Evolutionary conservation across 116 monocot genomes (phyloP).

Genomic region (Trichopus zeylanicus): DNA sequence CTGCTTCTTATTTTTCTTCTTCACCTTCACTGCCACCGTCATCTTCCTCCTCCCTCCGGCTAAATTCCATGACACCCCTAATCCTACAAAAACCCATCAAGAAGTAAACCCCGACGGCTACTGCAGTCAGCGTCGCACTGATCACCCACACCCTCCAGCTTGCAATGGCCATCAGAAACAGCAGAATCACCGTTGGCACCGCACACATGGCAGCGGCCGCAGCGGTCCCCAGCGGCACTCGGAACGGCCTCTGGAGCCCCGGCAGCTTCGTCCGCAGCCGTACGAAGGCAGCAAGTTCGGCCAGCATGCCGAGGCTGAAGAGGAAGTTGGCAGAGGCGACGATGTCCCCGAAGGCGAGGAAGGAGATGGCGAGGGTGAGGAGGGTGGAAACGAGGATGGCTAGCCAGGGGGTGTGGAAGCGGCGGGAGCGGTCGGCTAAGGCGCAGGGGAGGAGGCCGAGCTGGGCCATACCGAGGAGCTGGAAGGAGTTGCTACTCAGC

Average conservation of each 20-base stretch:
- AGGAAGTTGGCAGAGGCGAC: conserved; percentile 78
- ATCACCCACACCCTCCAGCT: conserved; percentile 56
- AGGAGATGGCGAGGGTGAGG: conserved; percentile 70
- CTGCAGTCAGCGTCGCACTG: conserved; percentile 30
- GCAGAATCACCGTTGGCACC: conserved; percentile 53
- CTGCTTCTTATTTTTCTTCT: no score
- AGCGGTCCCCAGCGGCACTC: conserved; percentile 37
- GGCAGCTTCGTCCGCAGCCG: conserved; percentile 53
- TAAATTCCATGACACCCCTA: no score
- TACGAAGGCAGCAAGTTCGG: conserved; percentile 71
- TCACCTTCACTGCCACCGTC: no score
- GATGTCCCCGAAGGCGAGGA: conserved; percentile 65
- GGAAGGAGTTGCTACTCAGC: conserved; percentile 71
- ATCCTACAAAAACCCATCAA: conserved; percentile 32
- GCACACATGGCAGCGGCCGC: conserved; percentile 48
- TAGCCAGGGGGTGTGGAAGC: conserved; percentile 79
- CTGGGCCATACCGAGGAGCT: conserved; percentile 86
- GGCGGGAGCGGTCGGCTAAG: conserved; percentile 40
- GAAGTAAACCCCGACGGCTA: conserved; percentile 36
- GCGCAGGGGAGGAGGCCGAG: conserved; percentile 52
- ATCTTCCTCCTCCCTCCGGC: no score
- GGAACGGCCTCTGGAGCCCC: conserved; percentile 46
- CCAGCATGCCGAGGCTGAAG: conserved; percentile 82
- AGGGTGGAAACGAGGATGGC: conserved; percentile 49
- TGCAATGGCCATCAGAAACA: conserved; percentile 62